A percentile compares a stretch with the other conserved stretches of the same genome.
These are phyloP conservation scores for Skeletonema grethae DNA, from an alignment of 108 stramenopile genomes.

Conservation along the genomic window DNA sequence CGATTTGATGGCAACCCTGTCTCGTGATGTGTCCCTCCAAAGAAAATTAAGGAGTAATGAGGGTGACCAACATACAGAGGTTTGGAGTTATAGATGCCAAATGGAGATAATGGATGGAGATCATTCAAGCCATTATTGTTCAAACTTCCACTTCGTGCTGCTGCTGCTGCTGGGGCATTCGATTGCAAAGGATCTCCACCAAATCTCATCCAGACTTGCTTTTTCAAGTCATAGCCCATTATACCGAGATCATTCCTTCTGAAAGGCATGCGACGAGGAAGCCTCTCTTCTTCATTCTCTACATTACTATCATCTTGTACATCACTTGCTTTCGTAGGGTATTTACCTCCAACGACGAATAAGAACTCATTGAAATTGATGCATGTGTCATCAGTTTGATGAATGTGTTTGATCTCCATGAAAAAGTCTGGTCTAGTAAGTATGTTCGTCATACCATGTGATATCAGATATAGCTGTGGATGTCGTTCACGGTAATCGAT, in stretches of 20 bases:
- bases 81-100: slow-evolving; percentile 16
- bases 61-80: slow-evolving; percentile 26
- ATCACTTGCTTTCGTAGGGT: slow-evolving; percentile 15
- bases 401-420: slow-evolving; percentile 18
- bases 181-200: slow-evolving; percentile 31
- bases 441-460: slow-evolving; percentile 16
- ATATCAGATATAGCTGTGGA: slow-evolving; percentile 19
- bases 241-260: slow-evolving; percentile 26
- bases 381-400: neutral
- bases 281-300: slow-evolving; percentile 4
- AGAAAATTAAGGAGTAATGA: slow-evolving; percentile 19
- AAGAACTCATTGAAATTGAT: slow-evolving; percentile 26
- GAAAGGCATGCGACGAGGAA: slow-evolving; percentile 28
- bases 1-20: slow-evolving; percentile 15
- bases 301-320: neutral
- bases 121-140: neutral
- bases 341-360: slow-evolving; percentile 31
- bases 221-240: slow-evolving; percentile 22
- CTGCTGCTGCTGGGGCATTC: neutral
- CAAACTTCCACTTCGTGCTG: too few species aligned
- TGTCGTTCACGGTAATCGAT: slow-evolving; percentile 28
- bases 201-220: slow-evolving; percentile 21
- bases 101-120: slow-evolving; percentile 27
- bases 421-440: slow-evolving; percentile 28
- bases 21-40: slow-evolving; percentile 29